Evolutionary conservation across 1,139 yeast species (phyloP), one percentile per base, ranked within the genome.

Genomic region (Candida sanyaensis): DNA sequence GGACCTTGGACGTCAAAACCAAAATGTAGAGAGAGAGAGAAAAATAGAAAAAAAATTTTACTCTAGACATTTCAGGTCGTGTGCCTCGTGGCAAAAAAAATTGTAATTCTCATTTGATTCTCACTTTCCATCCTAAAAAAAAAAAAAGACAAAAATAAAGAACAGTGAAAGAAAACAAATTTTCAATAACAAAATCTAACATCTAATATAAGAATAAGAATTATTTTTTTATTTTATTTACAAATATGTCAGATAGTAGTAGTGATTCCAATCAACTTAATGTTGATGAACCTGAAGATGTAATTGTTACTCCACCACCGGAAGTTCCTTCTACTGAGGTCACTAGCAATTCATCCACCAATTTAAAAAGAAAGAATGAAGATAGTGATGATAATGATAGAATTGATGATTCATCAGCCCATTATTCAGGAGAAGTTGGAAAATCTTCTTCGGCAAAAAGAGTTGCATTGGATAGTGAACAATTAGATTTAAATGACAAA

Each of bases 321-420:
- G 34, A 27, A 27, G 9, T 36, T 13, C 13, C 39, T 8, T 9
- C 17, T 6, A 13, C 39, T 9, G 44, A 41, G 17, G n/a, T 24
- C 3, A 10, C 39, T 10, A 34, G 29, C 13, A 41, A 33, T 27
- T 26, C 33, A 4, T 12, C 44, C 10, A 10, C 44, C 6, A 41
- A 32, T 69, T 72, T 84, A 61, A 87, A 87, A 62, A 77, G 95
- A 51, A 86, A 86, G 71, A 86, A 83, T 67, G 91, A 86, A 54
- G 80, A 75, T 46, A 56, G 57, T 37, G 86, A 81, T 44, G 58
- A 63, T 12, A 52, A 65, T 2, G 60, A 57, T n/a, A 61, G 59
- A 13, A 77, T 71, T 50, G 71, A 65, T 39, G 74, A 72, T 49
- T n/a, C 33, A 2, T n/a, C 33, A 26, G 32, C 42, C 21, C 37